Conservation (phyloP, 768 basidiomycete genomes). For the Gymnopilus dilepis region DNA sequence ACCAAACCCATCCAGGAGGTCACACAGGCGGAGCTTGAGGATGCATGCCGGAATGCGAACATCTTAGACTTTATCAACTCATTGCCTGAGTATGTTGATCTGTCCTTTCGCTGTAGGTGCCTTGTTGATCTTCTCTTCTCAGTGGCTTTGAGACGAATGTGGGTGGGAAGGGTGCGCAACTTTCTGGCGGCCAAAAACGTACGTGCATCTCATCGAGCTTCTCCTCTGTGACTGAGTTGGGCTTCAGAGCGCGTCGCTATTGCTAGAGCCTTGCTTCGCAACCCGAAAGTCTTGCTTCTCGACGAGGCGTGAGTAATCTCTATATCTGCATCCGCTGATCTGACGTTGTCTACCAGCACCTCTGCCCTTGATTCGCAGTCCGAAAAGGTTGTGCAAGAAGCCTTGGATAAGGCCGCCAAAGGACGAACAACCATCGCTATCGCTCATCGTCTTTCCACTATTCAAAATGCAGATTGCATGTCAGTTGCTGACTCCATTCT, state of each 20-base stretch:
- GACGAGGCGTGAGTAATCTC: slow-evolving; percentile 57
- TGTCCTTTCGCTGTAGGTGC: not conserved
- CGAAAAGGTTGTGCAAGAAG: slow-evolving; percentile 92
- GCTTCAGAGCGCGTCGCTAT: slow-evolving; percentile 69
- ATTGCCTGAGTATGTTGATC: slow-evolving; percentile 60
- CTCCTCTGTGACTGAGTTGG: not conserved
- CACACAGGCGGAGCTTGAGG: slow-evolving; percentile 84
- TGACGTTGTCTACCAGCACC: slow-evolving; percentile 40
- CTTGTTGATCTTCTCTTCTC: not conserved
- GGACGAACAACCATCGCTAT: slow-evolving; percentile 94
- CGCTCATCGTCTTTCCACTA: slow-evolving; percentile 89
- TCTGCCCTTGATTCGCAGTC: slow-evolving; percentile 89
- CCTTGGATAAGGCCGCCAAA: slow-evolving; percentile 87
- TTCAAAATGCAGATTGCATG: slow-evolving; percentile 90
- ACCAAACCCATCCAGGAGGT: slow-evolving; percentile 75
- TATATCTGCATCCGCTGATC: slow-evolving; percentile 20
- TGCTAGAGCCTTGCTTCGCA: slow-evolving; percentile 84
- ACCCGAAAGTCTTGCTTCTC: slow-evolving; percentile 84
- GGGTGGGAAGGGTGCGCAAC: slow-evolving; percentile 85
- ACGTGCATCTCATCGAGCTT: slow-evolving; percentile 28
- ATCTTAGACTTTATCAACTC: slow-evolving; percentile 87
- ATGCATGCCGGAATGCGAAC: slow-evolving; percentile 84
- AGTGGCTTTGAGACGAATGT: slow-evolving; percentile 86
- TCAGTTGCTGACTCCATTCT: slow-evolving; percentile 39
- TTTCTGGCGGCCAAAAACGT: slow-evolving; percentile 89